Evolutionary conservation across 441 rosid species (phyloP).

Genomic region (Biscutella laevigata): DNA sequence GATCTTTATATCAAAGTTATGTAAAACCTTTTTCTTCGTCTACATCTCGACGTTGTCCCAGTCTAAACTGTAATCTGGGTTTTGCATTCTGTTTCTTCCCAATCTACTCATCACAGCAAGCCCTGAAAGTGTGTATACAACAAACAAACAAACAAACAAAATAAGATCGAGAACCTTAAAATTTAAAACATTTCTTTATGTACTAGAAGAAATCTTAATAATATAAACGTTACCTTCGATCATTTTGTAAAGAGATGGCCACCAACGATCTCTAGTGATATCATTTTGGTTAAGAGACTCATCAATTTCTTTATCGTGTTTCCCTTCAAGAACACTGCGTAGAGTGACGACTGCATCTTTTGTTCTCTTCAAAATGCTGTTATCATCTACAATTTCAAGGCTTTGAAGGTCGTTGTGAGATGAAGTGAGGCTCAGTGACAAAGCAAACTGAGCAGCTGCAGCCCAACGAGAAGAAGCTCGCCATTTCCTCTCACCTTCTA

Average conservation of each 20-base stretch:
- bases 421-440: conserved; percentile 80
- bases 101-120: conserved; percentile 76
- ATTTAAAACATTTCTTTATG: neutral
- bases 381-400: conserved; percentile 52
- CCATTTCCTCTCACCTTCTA: conserved; percentile 66
- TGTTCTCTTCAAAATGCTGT: conserved; percentile 67
- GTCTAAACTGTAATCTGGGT: conserved; percentile 38
- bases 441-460: conserved; percentile 85
- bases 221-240: conserved; percentile 64
- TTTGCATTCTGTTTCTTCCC: conserved; percentile 46
- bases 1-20: neutral
- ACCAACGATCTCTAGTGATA: conserved; percentile 76
- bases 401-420: conserved; percentile 81
- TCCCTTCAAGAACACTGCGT: conserved; percentile 81
- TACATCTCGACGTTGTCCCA: conserved; percentile 74
- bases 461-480: conserved; percentile 94
- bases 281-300: conserved; percentile 51
- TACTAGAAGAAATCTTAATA: neutral
- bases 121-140: conserved; percentile 35
- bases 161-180: conserved; percentile 3
- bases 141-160: too few species aligned
- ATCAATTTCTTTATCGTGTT: conserved; percentile 63
- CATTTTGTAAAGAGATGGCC: conserved; percentile 87
- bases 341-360: conserved; percentile 79
- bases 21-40: neutral